Base-by-base conservation (phyloP, 352 stramenopile genomes). In the Phytophthora rubi region DNA sequence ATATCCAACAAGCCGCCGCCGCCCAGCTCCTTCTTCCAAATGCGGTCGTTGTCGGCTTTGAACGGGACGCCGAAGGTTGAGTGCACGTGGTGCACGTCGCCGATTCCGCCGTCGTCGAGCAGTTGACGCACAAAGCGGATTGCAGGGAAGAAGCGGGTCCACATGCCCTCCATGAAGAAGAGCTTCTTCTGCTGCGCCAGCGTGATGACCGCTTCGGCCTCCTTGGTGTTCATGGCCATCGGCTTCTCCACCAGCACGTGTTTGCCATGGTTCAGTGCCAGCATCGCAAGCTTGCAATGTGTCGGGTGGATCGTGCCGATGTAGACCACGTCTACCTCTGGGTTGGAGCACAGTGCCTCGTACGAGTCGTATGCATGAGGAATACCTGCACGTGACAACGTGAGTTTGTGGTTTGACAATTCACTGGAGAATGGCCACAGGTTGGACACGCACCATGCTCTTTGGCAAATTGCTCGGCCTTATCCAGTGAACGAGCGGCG, bases 221-320 rank as follows among this genome's bases (percentile, higher is more conserved):
- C 85, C 45, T 83, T 65, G 53, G 65, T 39, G 63, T 95, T 85
- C 86, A 97, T 83, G 2, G 86, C 79, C 75, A 97, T 92, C 0
- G 91, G 91, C 68, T 98, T 98, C 74, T 98, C 93, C 28, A 97
- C 79, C 12, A 97, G 75, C 47, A 97, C 87, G 76, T 98, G 90
- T 61, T 97, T 98, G 60, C 82, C 79, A 51, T 84, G 72, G 15
- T 79, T 75, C 5, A 98, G 64, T 8, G 85, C 91, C 63, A 90
- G 69, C 44, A 85, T 56, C 12, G 83, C 82, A 54, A 92, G 85
- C 16, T 79, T 58, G 45, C 77, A 83, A 67, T 97, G 90, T 57
- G 85, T 82, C 16, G 76, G 75, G 73, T 98, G 90, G 23, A 98
- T 62, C 53, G 92, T 97, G 39, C 48, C 48, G 23, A 54, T 54